A percentile compares a stretch with the other conserved stretches of the same genome.
Evolutionary conservation across 2,329 filamentous ascomycete genomes (phyloP).

Genomic region (Alternaria sp.): DNA sequence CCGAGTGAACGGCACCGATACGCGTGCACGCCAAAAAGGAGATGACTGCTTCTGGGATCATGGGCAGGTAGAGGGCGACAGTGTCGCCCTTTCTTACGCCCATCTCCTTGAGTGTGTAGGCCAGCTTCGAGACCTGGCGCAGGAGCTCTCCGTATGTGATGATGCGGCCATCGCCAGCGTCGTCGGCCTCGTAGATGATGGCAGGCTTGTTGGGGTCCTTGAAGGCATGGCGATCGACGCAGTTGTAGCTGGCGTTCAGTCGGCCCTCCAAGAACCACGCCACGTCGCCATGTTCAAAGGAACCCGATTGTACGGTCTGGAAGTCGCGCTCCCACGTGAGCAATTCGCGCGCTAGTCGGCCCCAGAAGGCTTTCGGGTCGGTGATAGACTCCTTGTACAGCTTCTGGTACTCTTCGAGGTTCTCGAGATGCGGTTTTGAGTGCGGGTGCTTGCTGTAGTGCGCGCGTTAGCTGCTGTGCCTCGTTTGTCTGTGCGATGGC

Average conservation of each 20-base stretch:
- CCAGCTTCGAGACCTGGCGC: conserved; percentile 85
- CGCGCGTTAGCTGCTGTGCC: conserved; percentile 23
- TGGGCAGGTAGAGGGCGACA: conserved; percentile 95
- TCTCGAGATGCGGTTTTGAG: conserved; percentile 66
- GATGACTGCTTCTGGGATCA: conserved; percentile 96
- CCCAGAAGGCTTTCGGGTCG: conserved; percentile 91
- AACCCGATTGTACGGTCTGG: conserved; percentile 82
- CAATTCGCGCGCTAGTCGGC: conserved; percentile 81
- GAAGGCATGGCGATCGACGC: conserved; percentile 94
- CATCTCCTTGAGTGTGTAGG: conserved; percentile 91
- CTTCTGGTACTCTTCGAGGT: conserved; percentile 68
- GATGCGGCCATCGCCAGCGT: conserved; percentile 82
- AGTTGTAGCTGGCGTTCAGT: conserved; percentile 97
- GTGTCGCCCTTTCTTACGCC: conserved; percentile 97
- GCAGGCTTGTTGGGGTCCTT: conserved; percentile 91
- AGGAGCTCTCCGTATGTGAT: conserved; percentile 94
- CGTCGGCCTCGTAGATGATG: conserved; percentile 98
- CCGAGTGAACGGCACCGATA: conserved; percentile 95
- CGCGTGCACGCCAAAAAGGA: conserved; percentile 89
- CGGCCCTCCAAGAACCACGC: conserved; percentile 95
- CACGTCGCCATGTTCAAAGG: conserved; percentile 79
- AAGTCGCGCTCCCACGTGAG: conserved; percentile 92
- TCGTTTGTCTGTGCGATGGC: conserved; percentile 8
- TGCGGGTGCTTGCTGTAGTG: conserved; percentile 64
- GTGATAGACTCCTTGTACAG: conserved; percentile 85